Evolutionary conservation across 1,139 yeast species (phyloP), one percentile per base, ranked within the genome.

Genomic region (Suhomyces anneliseae): DNA sequence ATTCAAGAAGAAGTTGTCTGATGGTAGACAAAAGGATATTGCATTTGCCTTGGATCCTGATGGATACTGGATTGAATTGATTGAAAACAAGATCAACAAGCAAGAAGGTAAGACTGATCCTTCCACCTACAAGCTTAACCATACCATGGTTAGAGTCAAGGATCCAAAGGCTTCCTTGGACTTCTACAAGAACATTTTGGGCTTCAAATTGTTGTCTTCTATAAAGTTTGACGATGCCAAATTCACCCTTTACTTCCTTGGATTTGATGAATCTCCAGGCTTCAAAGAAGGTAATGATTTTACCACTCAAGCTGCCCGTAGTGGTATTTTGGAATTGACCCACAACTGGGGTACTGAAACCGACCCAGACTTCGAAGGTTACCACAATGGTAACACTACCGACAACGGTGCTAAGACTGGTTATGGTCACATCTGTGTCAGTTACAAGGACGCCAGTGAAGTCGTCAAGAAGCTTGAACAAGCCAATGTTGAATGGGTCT

Each of bases 11-110:
- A 87, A 78, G 61, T 74, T 90, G 58, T 65, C 80, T 39, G 98
- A 93, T 61, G 99, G 99, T 27, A 83, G 97, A 69, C 96, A 89
- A 69, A 86, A 84, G 67, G 78, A 90, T 64, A 90, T 93, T 70
- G 98, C 98, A 0, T 93, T 93, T 68, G 96, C 85, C 2, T 79
- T 90, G 57, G 99, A 93, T 62, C 97, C 98, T 5, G 93, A 93
- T 68, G 95, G 95, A 56, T 93, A 93, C 72, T 93, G 99, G 99
- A 79, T 93, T 59, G 99, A 93, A 73, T 73, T 93, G 60, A 80
- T 92, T 56, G 84, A 83, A 59, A 84, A 90, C 62, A 76, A 70
- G 31, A 60, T 70, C 42, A 65, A 65, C 58, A 73, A 76, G 57
- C 57, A 57, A 27, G 78, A 69, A 27, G 71, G 59, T 29, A 64